Percentiles rank a stretch among this genome's conserved stretches.
phyloP scores from a whole-genome alignment of 441 rosid species.

The Pelargonium cotyledonis region DNA sequence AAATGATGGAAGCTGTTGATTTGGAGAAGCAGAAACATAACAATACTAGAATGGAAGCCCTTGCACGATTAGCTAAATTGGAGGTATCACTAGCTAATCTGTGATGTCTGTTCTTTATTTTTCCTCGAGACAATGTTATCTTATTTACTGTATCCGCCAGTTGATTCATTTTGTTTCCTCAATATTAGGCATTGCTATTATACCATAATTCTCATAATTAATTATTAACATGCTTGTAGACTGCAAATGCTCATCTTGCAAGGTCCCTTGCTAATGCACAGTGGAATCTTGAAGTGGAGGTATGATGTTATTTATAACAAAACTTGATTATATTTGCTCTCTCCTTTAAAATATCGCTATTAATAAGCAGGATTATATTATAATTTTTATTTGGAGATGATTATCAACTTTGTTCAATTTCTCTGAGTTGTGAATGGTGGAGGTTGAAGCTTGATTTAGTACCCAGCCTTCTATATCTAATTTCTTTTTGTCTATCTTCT shows the following conservation, averaged over 20 bases:
- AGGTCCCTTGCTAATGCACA: constrained; percentile 70
- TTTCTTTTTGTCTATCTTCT: neutral
- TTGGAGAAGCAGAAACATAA: constrained; percentile 90
- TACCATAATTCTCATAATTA: neutral
- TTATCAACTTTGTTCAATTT: constrained; percentile 1
- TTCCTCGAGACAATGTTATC: constrained; percentile 4
- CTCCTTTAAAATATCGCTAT: neutral
- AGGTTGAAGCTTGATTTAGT: neutral
- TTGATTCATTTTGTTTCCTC: constrained; percentile 11
- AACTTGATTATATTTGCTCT: constrained; percentile 6
- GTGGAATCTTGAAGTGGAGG: constrained; percentile 87
- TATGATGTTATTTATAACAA: constrained; percentile 26
- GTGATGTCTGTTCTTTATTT: constrained; percentile 16
- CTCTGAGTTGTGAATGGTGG: neutral
- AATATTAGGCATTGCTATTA: constrained; percentile 11
- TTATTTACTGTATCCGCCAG: constrained; percentile 8
- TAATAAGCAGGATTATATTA: neutral
- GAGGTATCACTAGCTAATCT: constrained; percentile 49
- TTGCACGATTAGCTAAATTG: constrained; percentile 61
- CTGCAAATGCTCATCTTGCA: constrained; percentile 82
- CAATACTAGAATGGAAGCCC: constrained; percentile 88
- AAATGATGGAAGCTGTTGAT: constrained; percentile 87
- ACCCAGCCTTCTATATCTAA: neutral
- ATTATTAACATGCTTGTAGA: constrained; percentile 46
- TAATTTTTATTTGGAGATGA: constrained; percentile 10